These are phyloP conservation scores for Luffa acutangula DNA, from an alignment of 306 rosid genomes.

Conservation along the genomic window DNA sequence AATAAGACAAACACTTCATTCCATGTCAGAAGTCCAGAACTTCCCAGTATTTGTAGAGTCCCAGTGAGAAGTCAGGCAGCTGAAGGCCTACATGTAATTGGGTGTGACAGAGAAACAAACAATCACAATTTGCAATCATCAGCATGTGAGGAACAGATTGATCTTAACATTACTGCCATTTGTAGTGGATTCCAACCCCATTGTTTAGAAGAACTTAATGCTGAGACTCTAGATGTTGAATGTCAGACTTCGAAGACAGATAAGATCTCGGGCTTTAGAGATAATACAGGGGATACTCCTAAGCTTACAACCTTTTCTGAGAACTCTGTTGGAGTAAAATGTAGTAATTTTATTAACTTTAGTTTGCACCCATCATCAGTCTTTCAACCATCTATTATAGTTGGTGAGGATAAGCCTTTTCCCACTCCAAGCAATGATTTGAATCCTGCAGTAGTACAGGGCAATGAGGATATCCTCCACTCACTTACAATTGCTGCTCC, in stretches of 20 bases:
- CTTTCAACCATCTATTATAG: not conserved
- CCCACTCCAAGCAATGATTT: not conserved
- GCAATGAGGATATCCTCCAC: not conserved
- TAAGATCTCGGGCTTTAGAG: not conserved
- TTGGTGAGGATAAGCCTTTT: not conserved
- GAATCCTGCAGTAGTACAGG: not conserved
- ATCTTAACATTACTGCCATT: not conserved
- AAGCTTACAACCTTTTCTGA: not conserved
- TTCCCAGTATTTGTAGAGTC: not conserved
- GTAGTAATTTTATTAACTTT: not conserved
- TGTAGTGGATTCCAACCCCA: not conserved
- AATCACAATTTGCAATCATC: not conserved
- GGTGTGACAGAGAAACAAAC: conserved; percentile 12
- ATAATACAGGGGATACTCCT: not conserved
- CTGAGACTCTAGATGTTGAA: not conserved
- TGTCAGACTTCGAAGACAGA: not conserved
- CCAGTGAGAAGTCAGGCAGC: not conserved
- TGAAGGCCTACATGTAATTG: conserved; percentile 13
- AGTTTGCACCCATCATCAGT: not conserved
- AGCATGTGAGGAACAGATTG: not conserved
- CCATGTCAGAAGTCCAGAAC: not conserved
- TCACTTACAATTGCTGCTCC: not conserved
- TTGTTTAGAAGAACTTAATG: not conserved
- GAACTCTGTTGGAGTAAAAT: not conserved
- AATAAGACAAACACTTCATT: not conserved